A percentile compares a stretch with the other conserved stretches of the same genome.
phyloP scores from a whole-genome alignment of 2,329 filamentous ascomycete genomes.

The Talaromyces islandicus region DNA sequence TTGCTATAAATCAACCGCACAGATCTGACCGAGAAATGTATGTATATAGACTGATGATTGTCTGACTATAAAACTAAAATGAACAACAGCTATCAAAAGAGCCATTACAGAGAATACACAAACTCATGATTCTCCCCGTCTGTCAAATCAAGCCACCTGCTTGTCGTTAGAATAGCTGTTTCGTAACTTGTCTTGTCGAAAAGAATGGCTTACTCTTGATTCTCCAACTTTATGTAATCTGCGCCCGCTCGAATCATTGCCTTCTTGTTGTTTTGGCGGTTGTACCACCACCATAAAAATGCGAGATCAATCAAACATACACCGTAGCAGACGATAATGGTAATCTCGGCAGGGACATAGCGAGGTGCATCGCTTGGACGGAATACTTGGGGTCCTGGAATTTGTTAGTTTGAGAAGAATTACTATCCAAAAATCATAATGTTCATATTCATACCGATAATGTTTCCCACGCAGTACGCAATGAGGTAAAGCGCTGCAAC shows the following conservation, averaged over 20 bases:
- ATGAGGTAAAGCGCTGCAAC: constrained; percentile 45
- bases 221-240: constrained; percentile 56
- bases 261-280: constrained; percentile 55
- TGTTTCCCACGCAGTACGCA: constrained; percentile 48
- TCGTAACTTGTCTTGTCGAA: background rate
- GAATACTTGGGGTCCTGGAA: constrained; percentile 52
- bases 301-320: constrained; percentile 49
- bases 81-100: background rate
- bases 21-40: too few species aligned
- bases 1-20: too few species aligned
- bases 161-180: background rate
- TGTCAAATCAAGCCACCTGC: constrained; percentile 55
- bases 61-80: background rate
- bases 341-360: constrained; percentile 60
- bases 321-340: constrained; percentile 55
- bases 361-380: constrained; percentile 50
- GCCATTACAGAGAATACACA: constrained; percentile 39
- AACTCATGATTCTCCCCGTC: constrained; percentile 63
- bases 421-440: constrained; percentile 1
- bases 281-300: constrained; percentile 60
- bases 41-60: background rate
- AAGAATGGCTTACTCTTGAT: constrained; percentile 51
- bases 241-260: constrained; percentile 45
- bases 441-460: constrained; percentile 42
- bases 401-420: background rate